phyloP scores from a whole-genome alignment of 169 alveolate species.

The Cryptosporidium felis region DNA sequence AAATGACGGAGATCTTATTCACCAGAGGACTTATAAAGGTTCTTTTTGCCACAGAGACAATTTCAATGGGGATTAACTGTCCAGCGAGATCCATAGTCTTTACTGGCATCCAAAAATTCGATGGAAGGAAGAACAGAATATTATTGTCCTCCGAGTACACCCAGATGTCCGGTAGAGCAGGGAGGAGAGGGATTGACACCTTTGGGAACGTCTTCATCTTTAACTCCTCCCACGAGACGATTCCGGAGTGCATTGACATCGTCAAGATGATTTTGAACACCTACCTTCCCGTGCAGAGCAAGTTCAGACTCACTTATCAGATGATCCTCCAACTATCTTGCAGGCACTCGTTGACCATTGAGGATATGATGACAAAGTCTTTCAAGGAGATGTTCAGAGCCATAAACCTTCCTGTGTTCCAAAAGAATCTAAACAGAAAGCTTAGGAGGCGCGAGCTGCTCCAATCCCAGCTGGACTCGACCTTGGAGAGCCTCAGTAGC shows the following conservation, averaged over 20 bases:
- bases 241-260: constrained; percentile 88
- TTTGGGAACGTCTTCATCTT: constrained; percentile 94
- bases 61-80: constrained; percentile 99
- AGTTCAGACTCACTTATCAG: constrained; percentile 90
- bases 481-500: not conserved
- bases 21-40: constrained; percentile 94
- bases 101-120: constrained; percentile 91
- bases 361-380: constrained; percentile 85
- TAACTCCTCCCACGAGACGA: constrained; percentile 82
- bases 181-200: constrained; percentile 97
- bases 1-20: constrained; percentile 95
- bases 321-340: constrained; percentile 86
- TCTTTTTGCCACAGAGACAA: constrained; percentile 98
- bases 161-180: constrained; percentile 99
- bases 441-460: constrained; percentile 54
- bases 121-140: constrained; percentile 87
- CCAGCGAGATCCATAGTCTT: constrained; percentile 98
- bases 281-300: constrained; percentile 86
- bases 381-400: constrained; percentile 85
- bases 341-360: constrained; percentile 82
- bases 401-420: constrained; percentile 77
- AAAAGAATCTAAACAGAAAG: constrained; percentile 75
- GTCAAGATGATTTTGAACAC: constrained; percentile 85
- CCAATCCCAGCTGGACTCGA: not conserved
- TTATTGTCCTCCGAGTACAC: constrained; percentile 97